A percentile compares a stretch with the other conserved stretches of the same genome.
These are phyloP conservation scores for Ogataea wickerhamii DNA, from an alignment of 805 yeast species.

Conservation along the genomic window DNA sequence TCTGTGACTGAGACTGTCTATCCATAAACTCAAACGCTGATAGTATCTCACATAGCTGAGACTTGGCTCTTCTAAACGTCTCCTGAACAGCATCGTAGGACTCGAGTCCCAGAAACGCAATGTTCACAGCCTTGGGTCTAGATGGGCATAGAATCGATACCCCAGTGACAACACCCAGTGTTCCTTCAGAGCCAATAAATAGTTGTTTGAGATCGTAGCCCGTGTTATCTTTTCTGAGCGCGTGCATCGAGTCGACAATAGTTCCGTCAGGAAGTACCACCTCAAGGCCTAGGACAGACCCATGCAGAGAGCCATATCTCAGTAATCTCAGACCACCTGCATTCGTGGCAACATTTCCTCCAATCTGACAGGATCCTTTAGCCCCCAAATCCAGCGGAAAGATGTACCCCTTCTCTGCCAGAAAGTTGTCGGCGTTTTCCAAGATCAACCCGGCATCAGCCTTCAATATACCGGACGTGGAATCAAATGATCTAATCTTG, in stretches of 20 bases:
- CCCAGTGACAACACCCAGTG: conserved; percentile 87
- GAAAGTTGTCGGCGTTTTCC: conserved; percentile 75
- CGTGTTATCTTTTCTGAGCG: conserved; percentile 90
- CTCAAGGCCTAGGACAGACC: conserved; percentile 85
- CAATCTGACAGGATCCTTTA: conserved; percentile 93
- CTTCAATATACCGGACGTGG: conserved; percentile 78
- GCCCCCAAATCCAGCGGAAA: conserved; percentile 96
- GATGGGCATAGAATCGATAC: conserved; percentile 87
- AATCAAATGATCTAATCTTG: conserved; percentile 77
- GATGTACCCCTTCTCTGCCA: conserved; percentile 80
- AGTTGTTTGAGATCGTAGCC: conserved; percentile 92
- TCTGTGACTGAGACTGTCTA: conserved; percentile 57
- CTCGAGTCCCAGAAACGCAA: conserved; percentile 80
- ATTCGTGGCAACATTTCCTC: conserved; percentile 92
- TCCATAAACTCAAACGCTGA: conserved; percentile 97
- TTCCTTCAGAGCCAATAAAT: conserved; percentile 93
- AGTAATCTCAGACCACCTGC: conserved; percentile 92
- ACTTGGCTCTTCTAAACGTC: conserved; percentile 73
- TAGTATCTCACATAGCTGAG: conserved; percentile 76
- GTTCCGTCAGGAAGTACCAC: conserved; percentile 92
- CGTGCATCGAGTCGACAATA: conserved; percentile 70
- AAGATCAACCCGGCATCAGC: conserved; percentile 89
- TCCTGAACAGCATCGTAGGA: conserved; percentile 81
- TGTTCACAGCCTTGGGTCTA: conserved; percentile 80
- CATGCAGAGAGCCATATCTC: conserved; percentile 90